phyloP scores from a whole-genome alignment of 345 rosid genomes.

The Syzygium jambos region DNA sequence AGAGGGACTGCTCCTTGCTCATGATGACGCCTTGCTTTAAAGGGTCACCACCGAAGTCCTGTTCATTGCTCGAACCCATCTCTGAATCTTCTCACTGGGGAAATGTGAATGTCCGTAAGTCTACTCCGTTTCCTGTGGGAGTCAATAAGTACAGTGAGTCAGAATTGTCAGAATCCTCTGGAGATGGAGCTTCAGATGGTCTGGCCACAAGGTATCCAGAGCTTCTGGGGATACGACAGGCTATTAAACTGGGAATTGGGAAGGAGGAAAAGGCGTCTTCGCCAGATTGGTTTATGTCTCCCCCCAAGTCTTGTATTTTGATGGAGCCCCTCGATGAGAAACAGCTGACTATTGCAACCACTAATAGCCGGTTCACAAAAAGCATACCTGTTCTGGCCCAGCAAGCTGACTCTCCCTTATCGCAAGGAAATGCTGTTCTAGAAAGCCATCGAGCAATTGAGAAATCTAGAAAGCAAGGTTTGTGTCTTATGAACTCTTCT shows the following conservation, averaged over 20 bases:
- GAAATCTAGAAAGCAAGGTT: not conserved
- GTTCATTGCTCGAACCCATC: conserved; percentile 55
- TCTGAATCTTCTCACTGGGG: conserved; percentile 21
- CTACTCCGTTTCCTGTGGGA: conserved; percentile 51
- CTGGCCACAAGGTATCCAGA: conserved; percentile 61
- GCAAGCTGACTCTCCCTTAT: not conserved
- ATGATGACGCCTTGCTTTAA: conserved; percentile 67
- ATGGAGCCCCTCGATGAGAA: conserved; percentile 53
- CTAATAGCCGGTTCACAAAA: conserved; percentile 1
- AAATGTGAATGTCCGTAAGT: conserved; percentile 22
- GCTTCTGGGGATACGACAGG: conserved; percentile 49
- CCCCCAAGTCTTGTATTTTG: conserved; percentile 78
- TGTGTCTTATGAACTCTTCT: not conserved
- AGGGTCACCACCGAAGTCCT: conserved; percentile 80
- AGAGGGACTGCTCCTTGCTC: conserved; percentile 30
- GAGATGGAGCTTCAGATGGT: conserved; percentile 30
- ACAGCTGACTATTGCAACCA: conserved; percentile 8
- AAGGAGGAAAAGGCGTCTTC: conserved; percentile 47
- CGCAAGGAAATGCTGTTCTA: not conserved
- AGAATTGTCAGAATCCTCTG: conserved; percentile 49
- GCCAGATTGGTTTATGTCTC: conserved; percentile 79
- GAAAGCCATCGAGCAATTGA: not conserved
- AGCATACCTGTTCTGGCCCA: not conserved
- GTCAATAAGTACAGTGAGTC: conserved; percentile 12
- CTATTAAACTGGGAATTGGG: conserved; percentile 22